Percentiles rank a stretch among this genome's conserved stretches.
Evolutionary conservation across 768 basidiomycete genomes (phyloP).

Genomic region (Lactarius akahatsu): DNA sequence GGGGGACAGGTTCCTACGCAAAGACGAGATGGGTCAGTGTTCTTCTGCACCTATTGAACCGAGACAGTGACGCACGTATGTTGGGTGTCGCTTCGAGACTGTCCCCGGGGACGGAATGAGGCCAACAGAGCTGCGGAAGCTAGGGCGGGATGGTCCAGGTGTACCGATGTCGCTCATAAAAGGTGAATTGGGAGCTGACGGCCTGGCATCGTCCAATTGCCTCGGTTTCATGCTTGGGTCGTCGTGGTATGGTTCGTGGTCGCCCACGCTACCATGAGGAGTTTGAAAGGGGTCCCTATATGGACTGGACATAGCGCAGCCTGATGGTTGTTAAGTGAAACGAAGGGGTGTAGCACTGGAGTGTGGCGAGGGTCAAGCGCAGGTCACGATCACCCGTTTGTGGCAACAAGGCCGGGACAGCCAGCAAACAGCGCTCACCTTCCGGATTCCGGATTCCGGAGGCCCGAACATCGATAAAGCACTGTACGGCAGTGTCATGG

Average conservation of each 20-base stretch:
- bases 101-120: conserved; percentile 22
- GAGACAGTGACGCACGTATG: conserved; percentile 13
- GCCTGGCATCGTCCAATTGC: background rate
- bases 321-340: background rate
- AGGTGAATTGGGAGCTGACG: conserved; percentile 1
- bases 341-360: background rate
- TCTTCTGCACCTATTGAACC: background rate
- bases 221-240: background rate
- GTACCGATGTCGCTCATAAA: background rate
- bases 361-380: background rate
- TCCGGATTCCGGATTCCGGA: too few species aligned
- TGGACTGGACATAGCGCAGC: background rate
- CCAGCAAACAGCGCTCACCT: too few species aligned
- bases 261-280: background rate
- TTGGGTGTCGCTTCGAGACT: conserved; percentile 12
- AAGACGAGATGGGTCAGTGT: background rate
- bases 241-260: background rate
- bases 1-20: conserved; percentile 13
- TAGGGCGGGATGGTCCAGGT: background rate
- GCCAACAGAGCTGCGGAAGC: conserved; percentile 13
- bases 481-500: too few species aligned
- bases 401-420: too few species aligned
- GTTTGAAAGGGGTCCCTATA: background rate
- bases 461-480: too few species aligned
- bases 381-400: background rate